Percentiles rank a stretch among this genome's conserved stretches.
Conservation (phyloP, 176 grass and related monocot genomes). For the Echinochloa phyllopogon region DNA sequence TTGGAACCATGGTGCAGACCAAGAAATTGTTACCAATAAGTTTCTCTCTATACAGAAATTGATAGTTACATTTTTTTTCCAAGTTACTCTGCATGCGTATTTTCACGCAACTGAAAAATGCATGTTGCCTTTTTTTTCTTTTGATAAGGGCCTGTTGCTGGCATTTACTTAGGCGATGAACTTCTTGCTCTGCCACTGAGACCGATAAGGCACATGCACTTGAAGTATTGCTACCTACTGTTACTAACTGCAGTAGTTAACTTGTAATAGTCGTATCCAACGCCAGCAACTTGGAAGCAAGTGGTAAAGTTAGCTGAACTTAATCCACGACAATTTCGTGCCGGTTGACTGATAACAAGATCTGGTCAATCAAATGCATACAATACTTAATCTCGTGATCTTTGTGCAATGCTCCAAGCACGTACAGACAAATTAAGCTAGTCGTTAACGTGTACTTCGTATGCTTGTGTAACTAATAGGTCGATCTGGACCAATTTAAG, state of each 20-base stretch:
- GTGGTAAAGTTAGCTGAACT: slow-evolving; percentile 30
- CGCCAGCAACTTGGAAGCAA: slow-evolving; percentile 8
- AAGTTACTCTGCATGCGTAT: no score
- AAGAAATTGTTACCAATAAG: no score
- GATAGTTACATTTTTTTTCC: no score
- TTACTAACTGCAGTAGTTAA: neutral
- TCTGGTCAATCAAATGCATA: neutral
- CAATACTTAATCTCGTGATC: neutral
- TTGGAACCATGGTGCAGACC: no score
- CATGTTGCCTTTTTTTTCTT: no score
- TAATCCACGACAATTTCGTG: slow-evolving; percentile 15
- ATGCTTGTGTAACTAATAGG: neutral
- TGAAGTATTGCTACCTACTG: neutral
- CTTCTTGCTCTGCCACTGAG: neutral
- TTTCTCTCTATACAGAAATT: no score
- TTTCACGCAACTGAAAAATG: no score
- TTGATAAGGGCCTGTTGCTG: no score
- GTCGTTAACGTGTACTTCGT: neutral
- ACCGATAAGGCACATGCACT: neutral
- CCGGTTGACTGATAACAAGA: slow-evolving; percentile 3
- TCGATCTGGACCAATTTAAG: slow-evolving; percentile 20
- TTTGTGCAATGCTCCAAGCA: neutral
- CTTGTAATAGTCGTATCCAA: neutral
- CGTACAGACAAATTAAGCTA: neutral
- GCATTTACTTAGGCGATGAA: no score